Base-by-base conservation (phyloP, 176 grass and related monocot species). In the Melocanna baccifera region DNA sequence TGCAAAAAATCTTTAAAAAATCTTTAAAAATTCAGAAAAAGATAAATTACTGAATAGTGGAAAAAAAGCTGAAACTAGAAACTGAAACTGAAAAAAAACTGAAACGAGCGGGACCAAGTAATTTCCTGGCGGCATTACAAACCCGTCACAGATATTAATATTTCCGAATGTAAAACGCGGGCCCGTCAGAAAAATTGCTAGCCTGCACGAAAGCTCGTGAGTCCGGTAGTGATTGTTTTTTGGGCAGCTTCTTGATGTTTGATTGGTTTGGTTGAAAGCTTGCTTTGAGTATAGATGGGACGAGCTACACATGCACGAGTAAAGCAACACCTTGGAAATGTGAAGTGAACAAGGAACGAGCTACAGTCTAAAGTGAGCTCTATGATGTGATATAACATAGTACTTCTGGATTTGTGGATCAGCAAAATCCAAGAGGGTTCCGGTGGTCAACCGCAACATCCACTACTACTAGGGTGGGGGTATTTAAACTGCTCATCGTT, bases 321-420 rank as follows among this genome's bases (percentile, higher is more conserved):
- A 88, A 84, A 84, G 68, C 73, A 83, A 34, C 46, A 62, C 5
- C 63, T 47, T 88, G 57, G 67, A 82, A 83, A 76, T 37, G n/a
- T 32, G 18, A 62, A 57, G 84, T 25, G 79, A 73, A 67, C 74
- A 41, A 68, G 67, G 68, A 62, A 57, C 62, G 2, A 69, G 52
- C 62, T 76, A 77, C 62, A 70, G 82, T 50, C 70, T 75, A 62
- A 89, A 89, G 83, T 85, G 76, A 75, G 25, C 23, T 32, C 70
- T 48, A 52, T 55, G 87, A 89, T 85, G 83, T 85, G 83, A 85
- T 85, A 25, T 76, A 76, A 81, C 87, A 69, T 85, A 7, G 82
- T 85, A 81, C 77, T 69, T 76, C 70, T 51, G 59, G 58, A 55
- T 88, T 68, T 82, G 19, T 42, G 69, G 81, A 68, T 59, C 62